Conservation (phyloP, 768 basidiomycete species). For the Strobilomyces echinocephalus region DNA sequence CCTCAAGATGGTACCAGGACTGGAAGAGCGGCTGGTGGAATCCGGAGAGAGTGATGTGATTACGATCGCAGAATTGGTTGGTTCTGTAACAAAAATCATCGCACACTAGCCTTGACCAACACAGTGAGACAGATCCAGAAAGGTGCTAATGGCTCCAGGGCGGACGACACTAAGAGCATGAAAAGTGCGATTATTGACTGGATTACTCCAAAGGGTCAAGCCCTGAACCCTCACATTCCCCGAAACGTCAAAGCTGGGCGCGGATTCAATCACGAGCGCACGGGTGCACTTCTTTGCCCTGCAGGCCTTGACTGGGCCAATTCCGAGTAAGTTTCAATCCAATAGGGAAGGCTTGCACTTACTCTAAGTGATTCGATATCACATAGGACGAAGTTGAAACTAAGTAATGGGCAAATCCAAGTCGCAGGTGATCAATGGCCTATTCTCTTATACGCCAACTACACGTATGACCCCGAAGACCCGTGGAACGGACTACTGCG, state of each 20-base stretch:
- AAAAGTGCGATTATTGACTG: not conserved
- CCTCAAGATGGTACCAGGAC: not conserved
- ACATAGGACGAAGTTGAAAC: not conserved
- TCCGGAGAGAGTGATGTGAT: not conserved
- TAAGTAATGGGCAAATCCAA: not conserved
- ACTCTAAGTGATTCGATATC: no score
- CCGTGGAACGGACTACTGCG: not conserved
- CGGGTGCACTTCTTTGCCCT: not conserved
- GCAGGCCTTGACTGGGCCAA: not conserved
- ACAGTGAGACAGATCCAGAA: not conserved
- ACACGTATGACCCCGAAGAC: not conserved
- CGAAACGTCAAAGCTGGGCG: not conserved
- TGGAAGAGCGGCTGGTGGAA: not conserved
- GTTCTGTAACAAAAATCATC: no score
- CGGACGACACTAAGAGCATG: not conserved
- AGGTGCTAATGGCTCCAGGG: not conserved
- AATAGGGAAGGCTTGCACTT: no score
- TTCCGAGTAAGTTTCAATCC: not conserved
- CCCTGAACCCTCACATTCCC: not conserved
- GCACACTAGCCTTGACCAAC: no score
- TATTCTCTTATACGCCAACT: not conserved
- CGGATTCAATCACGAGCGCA: not conserved
- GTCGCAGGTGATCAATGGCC: not conserved
- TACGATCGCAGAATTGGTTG: not conserved
- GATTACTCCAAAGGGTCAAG: not conserved